Percentiles rank a stretch among this genome's conserved stretches.
Evolutionary conservation across 805 yeast species (phyloP).

Genomic region (Tetrapisispora nanseiensis): DNA sequence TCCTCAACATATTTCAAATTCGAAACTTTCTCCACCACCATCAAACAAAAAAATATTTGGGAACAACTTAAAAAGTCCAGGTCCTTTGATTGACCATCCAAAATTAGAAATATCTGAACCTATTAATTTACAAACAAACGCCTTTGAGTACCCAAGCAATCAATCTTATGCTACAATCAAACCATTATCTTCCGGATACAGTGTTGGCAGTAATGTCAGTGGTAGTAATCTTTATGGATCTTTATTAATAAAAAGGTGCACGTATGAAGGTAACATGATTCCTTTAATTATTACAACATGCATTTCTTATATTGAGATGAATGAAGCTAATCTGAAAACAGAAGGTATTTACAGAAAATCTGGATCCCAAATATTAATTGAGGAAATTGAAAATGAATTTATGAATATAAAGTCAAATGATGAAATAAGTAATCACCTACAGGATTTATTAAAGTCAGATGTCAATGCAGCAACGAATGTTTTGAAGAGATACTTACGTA

Average conservation of each 20-base stretch:
- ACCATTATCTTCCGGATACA: not conserved
- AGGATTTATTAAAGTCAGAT: slow-evolving; percentile 44
- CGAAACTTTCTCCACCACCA: not conserved
- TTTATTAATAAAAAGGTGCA: slow-evolving; percentile 54
- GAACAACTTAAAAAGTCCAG: not conserved
- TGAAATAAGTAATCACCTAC: slow-evolving; percentile 31
- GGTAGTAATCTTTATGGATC: slow-evolving; percentile 20
- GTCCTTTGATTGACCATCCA: not conserved
- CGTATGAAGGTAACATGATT: slow-evolving; percentile 47
- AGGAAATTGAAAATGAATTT: slow-evolving; percentile 22
- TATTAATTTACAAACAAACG: not conserved
- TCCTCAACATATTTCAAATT: not conserved
- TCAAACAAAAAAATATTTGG: not conserved
- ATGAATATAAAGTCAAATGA: slow-evolving; percentile 17
- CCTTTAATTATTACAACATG: slow-evolving; percentile 71
- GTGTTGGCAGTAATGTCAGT: not conserved
- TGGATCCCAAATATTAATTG: slow-evolving; percentile 55
- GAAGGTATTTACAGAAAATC: slow-evolving; percentile 91
- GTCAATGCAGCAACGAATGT: slow-evolving; percentile 81
- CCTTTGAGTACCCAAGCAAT: not conserved
- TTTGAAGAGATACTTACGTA: slow-evolving; percentile 76
- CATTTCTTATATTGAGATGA: slow-evolving; percentile 61
- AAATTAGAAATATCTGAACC: slow-evolving; percentile 2
- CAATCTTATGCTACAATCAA: not conserved
- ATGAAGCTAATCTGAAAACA: slow-evolving; percentile 48